Evolutionary conservation across 768 basidiomycete genomes (phyloP).

Genomic region (Pleurotus tuoliensis): DNA sequence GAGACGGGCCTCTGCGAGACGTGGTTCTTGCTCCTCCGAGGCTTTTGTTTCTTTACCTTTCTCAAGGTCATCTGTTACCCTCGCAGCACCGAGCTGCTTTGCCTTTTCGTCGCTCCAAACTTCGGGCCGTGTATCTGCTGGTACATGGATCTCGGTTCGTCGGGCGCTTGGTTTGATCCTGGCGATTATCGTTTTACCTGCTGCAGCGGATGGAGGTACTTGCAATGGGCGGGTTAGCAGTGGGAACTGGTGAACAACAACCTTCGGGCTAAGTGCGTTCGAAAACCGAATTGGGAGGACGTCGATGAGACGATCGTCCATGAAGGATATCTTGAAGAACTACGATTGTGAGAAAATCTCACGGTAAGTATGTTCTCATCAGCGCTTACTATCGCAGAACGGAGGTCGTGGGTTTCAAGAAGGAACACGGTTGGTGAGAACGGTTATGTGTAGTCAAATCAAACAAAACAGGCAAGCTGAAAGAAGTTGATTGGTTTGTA

Average conservation of each 20-base stretch:
- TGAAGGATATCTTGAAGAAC: slow-evolving; percentile 18
- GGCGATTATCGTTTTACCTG: slow-evolving; percentile 75
- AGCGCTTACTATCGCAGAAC: background rate
- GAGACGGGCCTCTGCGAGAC: slow-evolving; percentile 66
- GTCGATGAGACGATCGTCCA: slow-evolving; percentile 60
- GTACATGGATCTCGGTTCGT: slow-evolving; percentile 74
- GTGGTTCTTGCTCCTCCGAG: slow-evolving; percentile 51
- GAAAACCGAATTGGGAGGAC: slow-evolving; percentile 73
- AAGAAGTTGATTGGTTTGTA: background rate
- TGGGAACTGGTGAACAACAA: slow-evolving; percentile 83
- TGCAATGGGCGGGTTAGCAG: slow-evolving; percentile 70
- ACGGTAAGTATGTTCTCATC: background rate
- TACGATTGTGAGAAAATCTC: slow-evolving; percentile 10
- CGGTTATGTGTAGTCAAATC: background rate
- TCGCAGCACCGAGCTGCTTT: slow-evolving; percentile 60
- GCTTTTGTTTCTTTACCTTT: slow-evolving; percentile 60
- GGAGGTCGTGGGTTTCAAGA: too few species aligned
- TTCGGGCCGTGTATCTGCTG: slow-evolving; percentile 74
- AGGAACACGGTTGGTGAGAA: background rate
- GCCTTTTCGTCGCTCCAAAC: slow-evolving; percentile 78
- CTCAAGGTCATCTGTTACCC: slow-evolving; percentile 72
- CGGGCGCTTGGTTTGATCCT: slow-evolving; percentile 62
- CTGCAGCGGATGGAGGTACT: slow-evolving; percentile 67
- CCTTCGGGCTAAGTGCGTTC: slow-evolving; percentile 51
- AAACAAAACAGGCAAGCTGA: background rate